Conservation (phyloP, 805 yeast species). For the Candida tibetensis region DNA sequence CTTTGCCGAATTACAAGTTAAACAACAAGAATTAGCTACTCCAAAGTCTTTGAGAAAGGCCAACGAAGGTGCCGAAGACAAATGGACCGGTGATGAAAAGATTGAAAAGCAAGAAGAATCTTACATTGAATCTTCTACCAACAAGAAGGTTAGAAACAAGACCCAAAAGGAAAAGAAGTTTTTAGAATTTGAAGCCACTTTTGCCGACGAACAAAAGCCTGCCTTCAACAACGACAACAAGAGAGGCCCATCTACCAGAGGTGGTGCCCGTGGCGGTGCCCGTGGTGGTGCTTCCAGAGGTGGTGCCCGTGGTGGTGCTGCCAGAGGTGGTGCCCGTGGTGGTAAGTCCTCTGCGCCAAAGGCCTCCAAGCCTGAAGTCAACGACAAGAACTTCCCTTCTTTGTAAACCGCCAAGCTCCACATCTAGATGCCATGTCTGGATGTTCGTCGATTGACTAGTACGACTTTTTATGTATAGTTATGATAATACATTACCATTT, state of each 20-base stretch:
- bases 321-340: conserved; percentile 21
- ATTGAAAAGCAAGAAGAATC: conserved; percentile 64
- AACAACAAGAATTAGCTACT: conserved; percentile 40
- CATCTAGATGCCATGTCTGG: no score
- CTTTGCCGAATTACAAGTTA: conserved; percentile 62
- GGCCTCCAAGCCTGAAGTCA: conserved; percentile 39
- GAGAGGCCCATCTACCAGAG: conserved; percentile 31
- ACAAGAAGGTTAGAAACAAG: conserved; percentile 70
- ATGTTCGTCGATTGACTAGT: no score
- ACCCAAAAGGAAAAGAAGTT: conserved; percentile 76
- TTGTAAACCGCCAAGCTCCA: conserved; percentile 36
- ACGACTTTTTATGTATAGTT: conserved; percentile 7
- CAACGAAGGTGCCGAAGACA: conserved; percentile 57
- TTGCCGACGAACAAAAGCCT: conserved; percentile 53
- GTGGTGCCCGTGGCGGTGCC: conserved; percentile 32
- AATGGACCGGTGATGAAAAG: conserved; percentile 54
- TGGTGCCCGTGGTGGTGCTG: conserved; percentile 13
- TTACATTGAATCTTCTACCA: conserved; percentile 56
- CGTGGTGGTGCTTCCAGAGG: conserved; percentile 14
- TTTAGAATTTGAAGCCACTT: conserved; percentile 71
- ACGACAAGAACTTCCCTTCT: conserved; percentile 74
- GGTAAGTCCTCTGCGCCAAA: conserved; percentile 26
- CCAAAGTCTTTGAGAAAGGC: conserved; percentile 44
- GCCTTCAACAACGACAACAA: conserved; percentile 10
- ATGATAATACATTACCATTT: conserved; percentile 6